Evolutionary conservation across 257 asterid species (phyloP).

Genomic region (Ilex aquifolium): DNA sequence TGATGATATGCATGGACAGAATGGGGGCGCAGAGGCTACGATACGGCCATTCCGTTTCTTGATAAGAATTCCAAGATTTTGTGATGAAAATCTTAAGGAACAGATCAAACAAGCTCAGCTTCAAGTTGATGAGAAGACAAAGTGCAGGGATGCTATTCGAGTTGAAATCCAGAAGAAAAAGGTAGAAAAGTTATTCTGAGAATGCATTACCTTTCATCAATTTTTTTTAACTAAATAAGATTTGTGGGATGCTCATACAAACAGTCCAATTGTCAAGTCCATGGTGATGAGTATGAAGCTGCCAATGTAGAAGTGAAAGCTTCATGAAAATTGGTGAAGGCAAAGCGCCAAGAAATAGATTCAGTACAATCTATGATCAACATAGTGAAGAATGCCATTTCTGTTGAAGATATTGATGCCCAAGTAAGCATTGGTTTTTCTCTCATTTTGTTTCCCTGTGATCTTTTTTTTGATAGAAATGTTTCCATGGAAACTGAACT

Average conservation of each 20-base stretch:
- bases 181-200: conserved; percentile 27
- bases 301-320: conserved; percentile 57
- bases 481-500: neutral
- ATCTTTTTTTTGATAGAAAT: too few relatives aligned
- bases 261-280: conserved; percentile 63
- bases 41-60: conserved; percentile 55
- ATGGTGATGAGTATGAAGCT: conserved; percentile 62
- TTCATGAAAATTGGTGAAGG: conserved; percentile 55
- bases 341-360: conserved; percentile 78
- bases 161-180: conserved; percentile 59
- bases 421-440: conserved; percentile 40
- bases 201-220: neutral
- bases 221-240: neutral
- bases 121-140: conserved; percentile 75
- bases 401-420: conserved; percentile 69
- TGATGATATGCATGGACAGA: conserved; percentile 23
- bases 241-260: conserved; percentile 8
- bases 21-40: conserved; percentile 20
- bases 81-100: conserved; percentile 54
- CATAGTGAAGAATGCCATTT: conserved; percentile 89
- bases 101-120: conserved; percentile 56
- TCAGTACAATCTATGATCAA: conserved; percentile 65
- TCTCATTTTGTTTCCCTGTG: too few relatives aligned
- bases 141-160: conserved; percentile 58
- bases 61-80: conserved; percentile 60